phyloP scores from a whole-genome alignment of 441 rosid species.

The Erodium moschatum region DNA sequence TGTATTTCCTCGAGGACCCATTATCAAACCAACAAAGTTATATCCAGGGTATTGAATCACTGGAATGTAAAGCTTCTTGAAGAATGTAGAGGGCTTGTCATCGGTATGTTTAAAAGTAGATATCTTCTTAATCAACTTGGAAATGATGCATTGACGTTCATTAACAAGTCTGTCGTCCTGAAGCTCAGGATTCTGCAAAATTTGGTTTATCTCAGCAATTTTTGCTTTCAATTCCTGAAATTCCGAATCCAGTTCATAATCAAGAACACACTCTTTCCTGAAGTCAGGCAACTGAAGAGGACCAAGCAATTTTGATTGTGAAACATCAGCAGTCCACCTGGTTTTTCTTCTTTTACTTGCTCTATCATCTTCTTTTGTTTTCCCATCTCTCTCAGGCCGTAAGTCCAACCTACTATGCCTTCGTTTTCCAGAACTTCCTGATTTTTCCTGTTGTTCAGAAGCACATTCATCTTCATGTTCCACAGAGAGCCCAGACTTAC shows the following conservation, averaged over 20 bases:
- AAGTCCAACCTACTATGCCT: slow-evolving; percentile 18
- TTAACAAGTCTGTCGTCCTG: slow-evolving; percentile 16
- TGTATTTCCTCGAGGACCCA: slow-evolving; percentile 27
- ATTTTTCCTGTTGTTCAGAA: slow-evolving; percentile 14
- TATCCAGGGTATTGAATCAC: slow-evolving; percentile 27
- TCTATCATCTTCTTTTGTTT: slow-evolving; percentile 14
- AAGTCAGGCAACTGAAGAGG: slow-evolving; percentile 25
- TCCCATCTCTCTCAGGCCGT: slow-evolving; percentile 13
- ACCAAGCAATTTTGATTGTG: slow-evolving; percentile 22
- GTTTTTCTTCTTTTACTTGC: slow-evolving; percentile 26
- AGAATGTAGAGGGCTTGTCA: slow-evolving; percentile 16
- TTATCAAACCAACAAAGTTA: slow-evolving; percentile 23
- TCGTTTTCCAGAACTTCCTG: slow-evolving; percentile 21
- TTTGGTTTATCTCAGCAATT: slow-evolving; percentile 20
- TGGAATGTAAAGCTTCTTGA: slow-evolving; percentile 24
- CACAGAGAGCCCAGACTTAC: too few relatives aligned
- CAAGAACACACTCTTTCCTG: slow-evolving; percentile 12
- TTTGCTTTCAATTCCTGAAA: slow-evolving; percentile 20
- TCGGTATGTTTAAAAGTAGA: slow-evolving; percentile 13
- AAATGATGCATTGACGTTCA: slow-evolving; percentile 19
- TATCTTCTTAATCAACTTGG: slow-evolving; percentile 22
- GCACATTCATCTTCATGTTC: slow-evolving; percentile 3
- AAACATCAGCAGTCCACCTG: slow-evolving; percentile 22
- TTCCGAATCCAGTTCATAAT: slow-evolving; percentile 19
- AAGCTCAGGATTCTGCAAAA: slow-evolving; percentile 21